Base-by-base conservation (phyloP, 1,139 yeast species). In the Diutina siamensis region DNA sequence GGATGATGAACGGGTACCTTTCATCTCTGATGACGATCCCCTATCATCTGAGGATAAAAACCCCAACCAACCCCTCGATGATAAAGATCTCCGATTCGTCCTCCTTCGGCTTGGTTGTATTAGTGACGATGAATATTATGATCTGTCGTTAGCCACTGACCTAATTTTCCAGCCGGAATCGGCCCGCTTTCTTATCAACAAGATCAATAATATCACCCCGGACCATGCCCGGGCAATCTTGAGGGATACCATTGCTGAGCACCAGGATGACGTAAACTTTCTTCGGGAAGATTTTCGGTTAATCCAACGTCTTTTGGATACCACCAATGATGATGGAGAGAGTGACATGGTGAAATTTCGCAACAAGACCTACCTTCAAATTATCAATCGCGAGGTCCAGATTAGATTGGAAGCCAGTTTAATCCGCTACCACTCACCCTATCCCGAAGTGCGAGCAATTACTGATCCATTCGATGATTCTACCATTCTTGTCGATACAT, bases 391-490 rank as follows among this genome's bases (percentile, higher is more conserved):
- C 71, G 49, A 55, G 12, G 52, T 67, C 8, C 71, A 65, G 48
- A 61, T 62, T 13, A 57, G 68, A 33, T 46, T 66, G 13, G 74
- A 70, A 49, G 74, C 76, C 1, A 59, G 65, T 1, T 53, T 71
- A 31, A 64, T 69, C n/a, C 67, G 65, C 33, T 69, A 48, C 50
- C 74, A 69, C 53, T 68, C 73, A 5, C 74, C 74, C 17, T 71
- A 70, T 48, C 74, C 74, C 4, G 75, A 71, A 50, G 63, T 71
- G 17, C 53, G 76, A 47, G 68, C 74, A 10, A 63, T 70, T 5
- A 68, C 72, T 1, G 74, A 70, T 44, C 73, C 74, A 0, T 64
- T 51, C 48, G 76, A 71, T 50, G 74, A 69, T 50, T 64, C 68
- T 1, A 45, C 48, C 1, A 53, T 62, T 7, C 68, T 70, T 0